Base-by-base conservation (phyloP, 805 yeast species). In the Phaffomyces opuntiae region DNA sequence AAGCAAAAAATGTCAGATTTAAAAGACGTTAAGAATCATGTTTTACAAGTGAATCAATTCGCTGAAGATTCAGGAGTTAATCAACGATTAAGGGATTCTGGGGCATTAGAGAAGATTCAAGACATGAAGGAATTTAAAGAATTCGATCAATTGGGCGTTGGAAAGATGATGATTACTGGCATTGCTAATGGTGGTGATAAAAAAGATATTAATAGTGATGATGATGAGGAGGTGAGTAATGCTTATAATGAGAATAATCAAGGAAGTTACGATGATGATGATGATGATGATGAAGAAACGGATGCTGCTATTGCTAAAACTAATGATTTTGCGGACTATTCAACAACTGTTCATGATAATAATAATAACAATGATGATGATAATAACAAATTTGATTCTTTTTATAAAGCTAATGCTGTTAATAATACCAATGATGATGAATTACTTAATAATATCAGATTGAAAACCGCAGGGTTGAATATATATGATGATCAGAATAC, bases 381-480 rank as follows among this genome's bases (percentile, higher is more conserved):
- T 14, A 36, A 39, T 17, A 39, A 43, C 8, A 25, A n/a, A 12
- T 45, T 19, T 3, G 46, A 44, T 39, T 43, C 35, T 5, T 57
- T 57, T 38, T 59, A 56, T 42, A 49, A 54, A 26, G 46, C 47
- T 11, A 43, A 42, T 35, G 26, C 13, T 4, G 14, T 41, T 4
- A 12, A 45, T n/a, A 31, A 42, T 43, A 58, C 56, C 2, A 54
- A 65, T 8, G 67, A 67, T 36, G 66, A 66, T 19, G 66, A 62
- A 16, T 29, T 62, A 21, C 9, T 54, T 19, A 59, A 61, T 43
- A 61, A 58, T 38, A 60, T 73, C 33, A 63, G 65, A 42, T 39
- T 72, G n/a, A 69, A 72, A 50, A 63, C 74, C 8, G 71, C 73
- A 1, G 72, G 68, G 34, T 16, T 59, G 44, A 52, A 68, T 32